Evolutionary conservation across 495 filamentous ascomycete species (phyloP).

Genomic region (Penicillium waksmanii): DNA sequence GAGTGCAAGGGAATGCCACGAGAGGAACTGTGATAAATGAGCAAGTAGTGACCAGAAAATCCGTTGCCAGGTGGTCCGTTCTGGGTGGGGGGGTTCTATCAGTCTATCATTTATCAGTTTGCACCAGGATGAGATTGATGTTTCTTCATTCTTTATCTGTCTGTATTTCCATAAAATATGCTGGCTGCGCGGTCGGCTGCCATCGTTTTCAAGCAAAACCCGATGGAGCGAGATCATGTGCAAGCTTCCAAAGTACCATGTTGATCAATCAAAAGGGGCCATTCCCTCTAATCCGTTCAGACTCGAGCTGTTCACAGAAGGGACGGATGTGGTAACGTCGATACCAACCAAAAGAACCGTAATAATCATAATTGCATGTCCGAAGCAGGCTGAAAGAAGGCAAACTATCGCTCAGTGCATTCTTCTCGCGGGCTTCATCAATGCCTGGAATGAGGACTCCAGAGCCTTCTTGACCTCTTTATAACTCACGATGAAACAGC

Average conservation of each 20-base stretch:
- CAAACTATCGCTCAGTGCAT: conserved; percentile 35
- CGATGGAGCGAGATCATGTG: conserved; percentile 9
- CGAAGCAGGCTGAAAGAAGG: conserved; percentile 2
- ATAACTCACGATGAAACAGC: conserved; percentile 81
- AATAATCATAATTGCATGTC: conserved; percentile 16
- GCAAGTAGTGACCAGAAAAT: neutral
- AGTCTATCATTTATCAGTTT: conserved; percentile 11
- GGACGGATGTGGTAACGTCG: neutral
- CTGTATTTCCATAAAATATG: conserved; percentile 28
- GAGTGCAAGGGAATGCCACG: conserved; percentile 38
- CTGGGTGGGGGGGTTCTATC: neutral
- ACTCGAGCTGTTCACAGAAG: neutral
- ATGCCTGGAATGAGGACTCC: conserved; percentile 77
- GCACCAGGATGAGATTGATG: conserved; percentile 18
- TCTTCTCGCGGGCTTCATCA: conserved; percentile 61
- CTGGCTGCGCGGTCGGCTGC: conserved; percentile 9
- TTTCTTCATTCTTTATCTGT: conserved; percentile 33
- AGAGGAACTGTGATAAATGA: conserved; percentile 17
- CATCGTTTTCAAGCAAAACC: conserved; percentile 3
- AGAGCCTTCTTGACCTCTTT: conserved; percentile 82
- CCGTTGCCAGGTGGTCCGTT: neutral
- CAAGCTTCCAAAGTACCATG: conserved; percentile 3
- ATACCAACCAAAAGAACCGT: conserved; percentile 8
- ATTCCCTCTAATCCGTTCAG: conserved; percentile 5
- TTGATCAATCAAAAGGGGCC: conserved; percentile 2